Conservation (phyloP, 148 eudicot genomes). For the Silene latifolia region DNA sequence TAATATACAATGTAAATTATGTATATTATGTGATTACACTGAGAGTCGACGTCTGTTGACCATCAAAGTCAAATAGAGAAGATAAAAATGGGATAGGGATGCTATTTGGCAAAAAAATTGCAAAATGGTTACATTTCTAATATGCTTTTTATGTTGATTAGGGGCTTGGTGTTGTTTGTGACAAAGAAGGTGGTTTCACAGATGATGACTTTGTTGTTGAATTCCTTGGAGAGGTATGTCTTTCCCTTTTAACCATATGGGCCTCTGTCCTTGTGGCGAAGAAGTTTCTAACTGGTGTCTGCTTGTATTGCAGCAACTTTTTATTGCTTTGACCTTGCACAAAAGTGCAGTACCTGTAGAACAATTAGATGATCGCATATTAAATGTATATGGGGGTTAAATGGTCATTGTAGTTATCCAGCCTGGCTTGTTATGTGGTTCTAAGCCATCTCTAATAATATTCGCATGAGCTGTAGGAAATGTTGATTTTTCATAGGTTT, state of each 20-base stretch:
- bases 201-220: slow-evolving; percentile 94
- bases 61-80: neutral
- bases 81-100: neutral
- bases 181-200: slow-evolving; percentile 86
- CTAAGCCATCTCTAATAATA: neutral
- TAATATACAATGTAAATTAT: neutral
- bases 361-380: neutral
- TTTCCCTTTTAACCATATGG: neutral
- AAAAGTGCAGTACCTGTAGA: neutral
- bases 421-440: neutral
- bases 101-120: neutral
- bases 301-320: neutral
- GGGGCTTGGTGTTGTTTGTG: slow-evolving; percentile 99
- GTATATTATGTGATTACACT: neutral
- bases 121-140: slow-evolving; percentile 9
- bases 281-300: neutral
- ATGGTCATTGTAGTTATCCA: neutral
- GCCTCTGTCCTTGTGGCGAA: neutral
- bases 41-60: neutral
- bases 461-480: neutral
- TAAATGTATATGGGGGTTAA: neutral
- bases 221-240: slow-evolving; percentile 90
- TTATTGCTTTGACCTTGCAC: neutral
- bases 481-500: neutral
- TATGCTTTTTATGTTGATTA: slow-evolving; percentile 27